A percentile compares a stretch with the other conserved stretches of the same genome.
Evolutionary conservation across 305 asterid genomes (phyloP).

Genomic region (Fraxinus floribunda): DNA sequence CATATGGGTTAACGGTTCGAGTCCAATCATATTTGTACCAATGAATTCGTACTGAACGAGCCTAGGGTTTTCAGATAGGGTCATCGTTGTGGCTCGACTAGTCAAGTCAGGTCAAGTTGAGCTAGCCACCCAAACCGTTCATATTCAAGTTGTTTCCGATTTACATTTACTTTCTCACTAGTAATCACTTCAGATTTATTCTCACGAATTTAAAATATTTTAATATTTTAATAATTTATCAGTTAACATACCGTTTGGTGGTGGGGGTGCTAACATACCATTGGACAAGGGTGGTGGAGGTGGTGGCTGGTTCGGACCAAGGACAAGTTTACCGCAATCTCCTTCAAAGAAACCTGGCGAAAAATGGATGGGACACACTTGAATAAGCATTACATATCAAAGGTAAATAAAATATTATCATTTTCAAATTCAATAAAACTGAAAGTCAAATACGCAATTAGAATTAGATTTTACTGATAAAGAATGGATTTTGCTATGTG

Average conservation of each 20-base stretch:
- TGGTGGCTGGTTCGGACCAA: slow-evolving; percentile 10
- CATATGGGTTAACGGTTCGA: background rate
- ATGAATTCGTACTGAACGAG: background rate
- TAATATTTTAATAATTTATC: background rate
- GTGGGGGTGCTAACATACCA: slow-evolving; percentile 1
- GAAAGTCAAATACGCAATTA: too few relatives aligned
- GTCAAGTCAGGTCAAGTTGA: background rate
- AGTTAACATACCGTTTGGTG: slow-evolving; percentile 23
- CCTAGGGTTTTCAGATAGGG: background rate
- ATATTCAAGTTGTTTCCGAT: background rate
- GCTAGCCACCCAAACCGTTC: background rate
- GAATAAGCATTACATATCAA: background rate
- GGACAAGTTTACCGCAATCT: slow-evolving; percentile 27
- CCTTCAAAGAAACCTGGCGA: slow-evolving; percentile 30
- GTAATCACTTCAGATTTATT: background rate
- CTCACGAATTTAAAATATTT: background rate
- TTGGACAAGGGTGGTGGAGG: slow-evolving; percentile 21
- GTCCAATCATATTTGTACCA: background rate
- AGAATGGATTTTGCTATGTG: too few relatives aligned
- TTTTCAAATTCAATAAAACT: too few relatives aligned
- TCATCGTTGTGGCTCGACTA: background rate
- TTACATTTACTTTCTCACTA: background rate
- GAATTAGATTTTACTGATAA: too few relatives aligned
- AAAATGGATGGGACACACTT: background rate
- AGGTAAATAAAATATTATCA: background rate